Evolutionary conservation across 495 filamentous ascomycete genomes (phyloP).

Genomic region (Astrothelium subdiscretum): DNA sequence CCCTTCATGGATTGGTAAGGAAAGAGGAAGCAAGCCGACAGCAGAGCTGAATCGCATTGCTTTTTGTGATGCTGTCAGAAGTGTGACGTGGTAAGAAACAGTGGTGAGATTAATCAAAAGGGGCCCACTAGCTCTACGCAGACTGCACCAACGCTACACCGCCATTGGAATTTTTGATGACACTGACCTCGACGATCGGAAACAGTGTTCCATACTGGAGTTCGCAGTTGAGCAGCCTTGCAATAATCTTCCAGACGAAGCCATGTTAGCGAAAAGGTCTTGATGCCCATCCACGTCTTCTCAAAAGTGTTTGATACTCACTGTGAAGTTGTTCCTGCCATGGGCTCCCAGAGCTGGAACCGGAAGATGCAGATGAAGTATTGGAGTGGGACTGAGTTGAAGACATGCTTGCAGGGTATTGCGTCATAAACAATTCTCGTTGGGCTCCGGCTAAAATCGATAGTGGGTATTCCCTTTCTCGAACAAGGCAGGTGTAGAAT

Average conservation of each 20-base stretch:
- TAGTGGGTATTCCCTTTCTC: neutral
- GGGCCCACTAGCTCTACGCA: neutral
- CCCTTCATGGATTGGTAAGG: neutral
- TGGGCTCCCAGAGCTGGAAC: neutral
- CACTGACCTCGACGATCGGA: slow-evolving; percentile 20
- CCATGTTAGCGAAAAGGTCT: neutral
- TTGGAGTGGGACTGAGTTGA: neutral
- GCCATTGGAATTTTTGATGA: neutral
- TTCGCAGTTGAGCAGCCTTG: slow-evolving; percentile 5
- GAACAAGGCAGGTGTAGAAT: neutral
- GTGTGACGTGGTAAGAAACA: neutral
- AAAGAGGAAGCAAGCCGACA: neutral
- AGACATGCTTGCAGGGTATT: neutral
- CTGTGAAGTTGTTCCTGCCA: slow-evolving; percentile 9
- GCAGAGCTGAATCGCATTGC: neutral
- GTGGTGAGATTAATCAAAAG: slow-evolving; percentile 2
- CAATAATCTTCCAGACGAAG: neutral
- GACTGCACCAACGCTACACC: neutral
- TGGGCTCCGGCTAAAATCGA: neutral
- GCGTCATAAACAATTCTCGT: neutral
- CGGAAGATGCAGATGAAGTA: slow-evolving; percentile 1
- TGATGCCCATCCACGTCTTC: no score
- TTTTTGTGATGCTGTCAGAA: neutral
- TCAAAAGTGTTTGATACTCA: neutral
- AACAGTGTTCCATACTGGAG: slow-evolving; percentile 14